phyloP scores from a whole-genome alignment of 805 yeast species.

The Candida xiaguanensis region DNA sequence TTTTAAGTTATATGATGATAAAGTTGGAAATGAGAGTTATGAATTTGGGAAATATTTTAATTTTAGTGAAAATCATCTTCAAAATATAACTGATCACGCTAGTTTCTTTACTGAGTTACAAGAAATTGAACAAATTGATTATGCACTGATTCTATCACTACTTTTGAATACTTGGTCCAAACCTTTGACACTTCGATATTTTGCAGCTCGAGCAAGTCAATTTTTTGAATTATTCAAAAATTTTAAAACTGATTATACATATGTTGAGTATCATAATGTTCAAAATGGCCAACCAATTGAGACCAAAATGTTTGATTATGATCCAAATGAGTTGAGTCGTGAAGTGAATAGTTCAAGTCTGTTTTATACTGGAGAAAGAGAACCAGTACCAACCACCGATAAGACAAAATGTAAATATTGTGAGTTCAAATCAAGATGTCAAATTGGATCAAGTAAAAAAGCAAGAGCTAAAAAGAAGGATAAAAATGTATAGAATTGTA shows the following conservation, averaged over 20 bases:
- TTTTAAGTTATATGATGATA: constrained; percentile 36
- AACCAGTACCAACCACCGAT: constrained; percentile 43
- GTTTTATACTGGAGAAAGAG: constrained; percentile 60
- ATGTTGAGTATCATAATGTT: constrained; percentile 51
- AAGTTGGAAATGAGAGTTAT: neutral
- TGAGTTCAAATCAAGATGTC: constrained; percentile 39
- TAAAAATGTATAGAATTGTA: neutral
- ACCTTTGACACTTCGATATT: constrained; percentile 54
- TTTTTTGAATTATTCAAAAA: constrained; percentile 32
- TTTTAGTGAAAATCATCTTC: constrained; percentile 1
- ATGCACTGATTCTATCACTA: constrained; percentile 11
- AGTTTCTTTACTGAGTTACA: constrained; percentile 11
- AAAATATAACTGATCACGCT: neutral
- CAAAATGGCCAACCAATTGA: constrained; percentile 33
- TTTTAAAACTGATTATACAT: constrained; percentile 34
- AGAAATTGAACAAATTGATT: constrained; percentile 14
- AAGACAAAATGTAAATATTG: constrained; percentile 50
- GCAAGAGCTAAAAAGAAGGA: constrained; percentile 1
- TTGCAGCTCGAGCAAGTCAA: constrained; percentile 55
- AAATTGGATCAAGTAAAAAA: constrained; percentile 4
- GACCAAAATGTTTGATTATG: constrained; percentile 36
- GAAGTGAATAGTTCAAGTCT: constrained; percentile 31
- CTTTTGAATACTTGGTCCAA: constrained; percentile 44
- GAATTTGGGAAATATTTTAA: constrained; percentile 8
- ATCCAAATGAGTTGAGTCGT: constrained; percentile 22